Evolutionary conservation across 2,329 filamentous ascomycete genomes (phyloP).

Genomic region (Fusarium miscanthi): DNA sequence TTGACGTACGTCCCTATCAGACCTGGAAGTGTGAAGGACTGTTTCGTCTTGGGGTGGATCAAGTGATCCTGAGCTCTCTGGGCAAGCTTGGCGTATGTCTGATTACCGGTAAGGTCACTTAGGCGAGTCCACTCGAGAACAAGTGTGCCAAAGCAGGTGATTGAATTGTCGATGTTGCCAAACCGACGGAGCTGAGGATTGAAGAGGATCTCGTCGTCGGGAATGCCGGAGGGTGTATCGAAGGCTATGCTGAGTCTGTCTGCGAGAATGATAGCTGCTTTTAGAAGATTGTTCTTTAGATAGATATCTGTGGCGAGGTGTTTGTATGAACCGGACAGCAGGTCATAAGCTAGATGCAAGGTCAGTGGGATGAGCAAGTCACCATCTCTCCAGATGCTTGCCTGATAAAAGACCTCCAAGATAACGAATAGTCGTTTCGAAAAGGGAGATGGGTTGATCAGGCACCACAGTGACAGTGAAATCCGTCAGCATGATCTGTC

Average conservation of each 20-base stretch:
- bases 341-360: conserved; percentile 17
- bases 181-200: background rate
- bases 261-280: conserved; percentile 10
- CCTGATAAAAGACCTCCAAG: conserved; percentile 33
- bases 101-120: conserved; percentile 26
- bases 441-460: conserved; percentile 21
- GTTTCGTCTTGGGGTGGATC: conserved; percentile 22
- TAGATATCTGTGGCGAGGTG: background rate
- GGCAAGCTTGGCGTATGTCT: conserved; percentile 22
- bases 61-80: conserved; percentile 29
- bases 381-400: background rate
- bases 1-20: conserved; percentile 23
- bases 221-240: conserved; percentile 34
- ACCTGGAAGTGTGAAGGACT: conserved; percentile 15
- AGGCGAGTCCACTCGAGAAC: conserved; percentile 39
- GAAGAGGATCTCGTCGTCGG: conserved; percentile 37
- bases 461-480: conserved; percentile 18
- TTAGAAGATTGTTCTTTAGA: background rate
- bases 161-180: conserved; percentile 35
- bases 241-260: conserved; percentile 35
- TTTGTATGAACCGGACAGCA: conserved; percentile 24
- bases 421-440: conserved; percentile 37
- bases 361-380: background rate
- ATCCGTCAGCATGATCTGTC: conserved; percentile 27
- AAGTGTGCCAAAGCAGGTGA: conserved; percentile 29